Base-by-base conservation (phyloP, 2,329 filamentous ascomycete genomes). In the Lachnellula suecica region DNA sequence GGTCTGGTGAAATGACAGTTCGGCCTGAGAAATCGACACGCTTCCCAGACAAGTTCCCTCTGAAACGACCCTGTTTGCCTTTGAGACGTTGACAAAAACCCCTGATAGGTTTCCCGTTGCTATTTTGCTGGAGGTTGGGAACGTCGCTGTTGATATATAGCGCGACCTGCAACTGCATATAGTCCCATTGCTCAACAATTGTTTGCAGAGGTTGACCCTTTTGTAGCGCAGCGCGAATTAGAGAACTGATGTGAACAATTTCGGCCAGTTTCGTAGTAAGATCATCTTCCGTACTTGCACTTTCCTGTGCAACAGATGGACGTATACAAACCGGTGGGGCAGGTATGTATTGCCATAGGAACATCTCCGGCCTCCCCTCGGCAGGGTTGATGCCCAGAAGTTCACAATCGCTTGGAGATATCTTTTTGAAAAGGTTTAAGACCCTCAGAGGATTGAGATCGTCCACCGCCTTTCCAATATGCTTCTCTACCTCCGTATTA, bases 171-270 rank as follows among this genome's bases (percentile, higher is more conserved):
- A 96, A 80, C 66, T 97, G 93, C 55, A 99, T 76, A 65, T 93
- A 97, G 67, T 99, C 94, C 94, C 94, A 99, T 63, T 96, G 91
- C 68, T 99, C 94, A 85, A 97, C 95, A 51, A 97, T 89, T 1
- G 90, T 95, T 59, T 88, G 83, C 2, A 99, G 81, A 0, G 91
- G 85, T 13, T 92, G 89, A 9, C 93, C 93, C 61, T 91, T 91
- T 55, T 87, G 80, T 15, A 97, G 71, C 0, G 91, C 90, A 20
- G 89, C 88, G 45, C 88, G 85, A 57, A 99, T 90, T 62, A 95
- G 83, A 49, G 88, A 88, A 66, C 92, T 96, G 58, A 95, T 90
- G 64, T 95, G 90, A 9, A 97, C 87, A 59, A 99, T 97, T 67
- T 99, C 93, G 25, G 91, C 89, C n/a, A 99, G 81, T 69, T 97